Percentiles rank a stretch among this genome's conserved stretches.
Evolutionary conservation across 805 yeast genomes (phyloP).

Genomic region (Kockiozyma suomiensis): DNA sequence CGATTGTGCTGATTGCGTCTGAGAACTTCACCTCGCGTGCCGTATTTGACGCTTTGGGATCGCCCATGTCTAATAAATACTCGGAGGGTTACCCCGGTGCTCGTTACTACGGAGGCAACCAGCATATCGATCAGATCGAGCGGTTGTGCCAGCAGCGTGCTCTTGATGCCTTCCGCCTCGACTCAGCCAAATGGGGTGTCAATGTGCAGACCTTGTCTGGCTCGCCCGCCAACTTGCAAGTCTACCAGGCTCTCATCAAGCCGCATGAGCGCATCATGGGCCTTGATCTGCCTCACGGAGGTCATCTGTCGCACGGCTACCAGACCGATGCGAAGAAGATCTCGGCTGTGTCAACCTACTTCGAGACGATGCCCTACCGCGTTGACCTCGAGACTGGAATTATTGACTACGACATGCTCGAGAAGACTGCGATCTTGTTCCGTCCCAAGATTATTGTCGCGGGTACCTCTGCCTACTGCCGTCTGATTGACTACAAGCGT

Average conservation of each 20-base stretch:
- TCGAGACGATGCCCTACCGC: constrained; percentile 98
- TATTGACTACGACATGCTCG: constrained; percentile 94
- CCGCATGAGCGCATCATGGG: constrained; percentile 99
- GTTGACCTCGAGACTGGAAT: constrained; percentile 88
- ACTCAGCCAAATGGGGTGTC: constrained; percentile 91
- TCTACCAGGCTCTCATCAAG: constrained; percentile 90
- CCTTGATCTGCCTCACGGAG: constrained; percentile 97
- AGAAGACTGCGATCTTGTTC: constrained; percentile 84
- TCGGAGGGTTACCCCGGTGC: constrained; percentile 99
- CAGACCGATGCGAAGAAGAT: constrained; percentile 93
- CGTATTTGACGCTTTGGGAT: constrained; percentile 93
- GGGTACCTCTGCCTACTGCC: constrained; percentile 97
- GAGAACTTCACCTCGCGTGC: constrained; percentile 97
- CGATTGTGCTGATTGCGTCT: constrained; percentile 91
- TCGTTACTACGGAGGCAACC: constrained; percentile 98
- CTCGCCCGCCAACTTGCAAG: constrained; percentile 97
- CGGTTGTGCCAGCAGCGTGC: constrained; percentile 92
- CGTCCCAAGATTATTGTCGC: constrained; percentile 97
- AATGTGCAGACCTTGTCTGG: constrained; percentile 96
- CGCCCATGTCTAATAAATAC: constrained; percentile 98
- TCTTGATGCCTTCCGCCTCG: constrained; percentile 78
- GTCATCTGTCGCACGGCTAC: constrained; percentile 97
- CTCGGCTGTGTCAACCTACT: constrained; percentile 93
- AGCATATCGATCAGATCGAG: constrained; percentile 94
- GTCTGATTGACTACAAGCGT: constrained; percentile 94